Base-by-base conservation (phyloP, 148 eudicot species). In the Fagopyrum esculentum region DNA sequence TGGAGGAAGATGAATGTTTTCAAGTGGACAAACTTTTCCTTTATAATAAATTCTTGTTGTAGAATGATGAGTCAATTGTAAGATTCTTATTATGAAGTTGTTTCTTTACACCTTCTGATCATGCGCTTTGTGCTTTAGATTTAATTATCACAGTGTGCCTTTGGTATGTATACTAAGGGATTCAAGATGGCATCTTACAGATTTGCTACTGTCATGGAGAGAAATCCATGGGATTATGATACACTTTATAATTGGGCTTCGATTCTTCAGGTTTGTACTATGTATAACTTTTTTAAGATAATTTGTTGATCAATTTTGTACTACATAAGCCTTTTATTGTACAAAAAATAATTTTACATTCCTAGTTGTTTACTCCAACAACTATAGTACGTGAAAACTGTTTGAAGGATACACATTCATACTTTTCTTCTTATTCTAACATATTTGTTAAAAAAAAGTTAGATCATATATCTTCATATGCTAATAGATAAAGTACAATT, bases 171-270 rank as follows among this genome's bases (percentile, higher is more conserved):
- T 48, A 30, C 35, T 30, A 30, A 30, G 26, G 26, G 52, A 13
- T 73, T 77, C 12, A 56, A 73, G 72, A 17, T 76, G 74, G 55
- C 74, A 49, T 17, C 16, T 51, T 84, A 80, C 90, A 93, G 98
- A 78, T 94, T 91, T 87, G 93, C 98, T 54, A 89, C 80, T 84
- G 89, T 96, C 35, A 72, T 94, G 47, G 90, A 88, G 84, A 86
- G 89, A 82, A 91, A 94, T 80, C 86, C 97, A 44, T 90, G 83
- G 61, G 98, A 94, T 80, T 92, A 86, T 82, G 97, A 94, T 87
- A 93, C 97, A 29, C 85, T 91, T 13, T 94, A 94, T 84, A 94
- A 94, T 83, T 94, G 98, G 98, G 98, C 98, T 45, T 79, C 91
- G 81, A 97, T 94, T 81, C 98, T 94, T 78, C 97, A 94, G 97